Conservation (phyloP, 108 stramenopile genomes). For the Fistulifera pelliculosa region DNA sequence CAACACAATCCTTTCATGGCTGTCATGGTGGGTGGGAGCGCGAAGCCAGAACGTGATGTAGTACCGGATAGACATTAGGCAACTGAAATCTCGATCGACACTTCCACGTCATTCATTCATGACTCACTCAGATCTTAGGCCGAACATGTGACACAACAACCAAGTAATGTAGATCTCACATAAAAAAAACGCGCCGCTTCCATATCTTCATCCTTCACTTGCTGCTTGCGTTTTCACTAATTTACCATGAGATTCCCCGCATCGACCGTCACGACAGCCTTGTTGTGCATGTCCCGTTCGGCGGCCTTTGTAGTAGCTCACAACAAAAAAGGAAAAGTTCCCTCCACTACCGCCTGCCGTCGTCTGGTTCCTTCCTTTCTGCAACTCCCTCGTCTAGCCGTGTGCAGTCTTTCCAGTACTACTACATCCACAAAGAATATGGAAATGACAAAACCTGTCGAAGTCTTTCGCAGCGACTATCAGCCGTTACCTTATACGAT, state of each 20-base stretch:
- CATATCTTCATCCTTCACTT: background rate
- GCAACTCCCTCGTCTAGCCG: no score
- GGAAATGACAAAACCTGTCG: constrained; percentile 28
- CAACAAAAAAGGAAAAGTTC: background rate
- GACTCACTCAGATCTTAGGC: no score
- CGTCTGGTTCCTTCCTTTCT: background rate
- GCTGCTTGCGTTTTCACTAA: background rate
- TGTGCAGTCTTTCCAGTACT: no score
- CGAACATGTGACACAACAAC: no score
- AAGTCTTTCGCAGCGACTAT: constrained; percentile 64
- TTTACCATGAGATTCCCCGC: background rate
- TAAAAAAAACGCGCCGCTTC: background rate
- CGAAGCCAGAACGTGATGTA: no score
- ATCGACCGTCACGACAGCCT: background rate
- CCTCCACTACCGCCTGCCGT: background rate
- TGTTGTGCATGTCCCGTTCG: background rate
- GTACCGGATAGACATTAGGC: no score
- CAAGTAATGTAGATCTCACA: no score
- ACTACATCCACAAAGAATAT: no score
- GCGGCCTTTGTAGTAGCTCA: background rate
- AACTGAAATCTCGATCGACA: no score
- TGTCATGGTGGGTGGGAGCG: no score
- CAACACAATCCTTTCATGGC: no score
- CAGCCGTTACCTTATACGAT: constrained; percentile 47
- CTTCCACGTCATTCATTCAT: background rate